Evolutionary conservation across 2,329 filamentous ascomycete species (phyloP).

Genomic region (Botryotinia narcissicola): DNA sequence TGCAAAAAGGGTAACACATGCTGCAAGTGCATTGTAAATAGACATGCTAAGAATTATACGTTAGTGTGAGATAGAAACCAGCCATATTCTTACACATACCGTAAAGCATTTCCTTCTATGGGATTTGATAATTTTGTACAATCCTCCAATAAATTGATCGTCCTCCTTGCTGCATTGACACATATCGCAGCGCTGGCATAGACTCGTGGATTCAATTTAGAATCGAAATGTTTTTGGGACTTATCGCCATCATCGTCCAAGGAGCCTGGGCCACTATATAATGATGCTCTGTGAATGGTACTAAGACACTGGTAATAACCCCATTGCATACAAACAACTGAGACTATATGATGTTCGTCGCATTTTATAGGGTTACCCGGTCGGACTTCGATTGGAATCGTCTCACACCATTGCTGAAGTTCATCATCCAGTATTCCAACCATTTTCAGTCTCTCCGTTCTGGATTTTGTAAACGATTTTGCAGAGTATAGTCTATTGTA

Average conservation of each 20-base stretch:
- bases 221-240: slow-evolving; percentile 17
- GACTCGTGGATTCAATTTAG: slow-evolving; percentile 26
- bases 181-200: slow-evolving; percentile 29
- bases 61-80: slow-evolving; percentile 3
- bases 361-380: slow-evolving; percentile 29
- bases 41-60: slow-evolving; percentile 19
- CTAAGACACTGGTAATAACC: slow-evolving; percentile 30
- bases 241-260: slow-evolving; percentile 15
- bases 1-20: slow-evolving; percentile 86
- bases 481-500: slow-evolving; percentile 33
- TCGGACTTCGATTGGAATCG: slow-evolving; percentile 32
- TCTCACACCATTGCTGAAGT: slow-evolving; percentile 30
- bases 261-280: slow-evolving; percentile 25
- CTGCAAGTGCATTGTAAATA: slow-evolving; percentile 84
- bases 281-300: slow-evolving; percentile 28
- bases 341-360: slow-evolving; percentile 24
- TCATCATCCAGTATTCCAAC: slow-evolving; percentile 30
- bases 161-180: slow-evolving; percentile 28
- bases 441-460: slow-evolving; percentile 26
- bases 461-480: slow-evolving; percentile 30
- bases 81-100: not conserved
- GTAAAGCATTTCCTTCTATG: slow-evolving; percentile 24
- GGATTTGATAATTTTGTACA: slow-evolving; percentile 24
- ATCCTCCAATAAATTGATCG: slow-evolving; percentile 27
- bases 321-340: slow-evolving; percentile 32